Base-by-base conservation (phyloP, 306 rosid species). In the Pachyrhizus erosus region DNA sequence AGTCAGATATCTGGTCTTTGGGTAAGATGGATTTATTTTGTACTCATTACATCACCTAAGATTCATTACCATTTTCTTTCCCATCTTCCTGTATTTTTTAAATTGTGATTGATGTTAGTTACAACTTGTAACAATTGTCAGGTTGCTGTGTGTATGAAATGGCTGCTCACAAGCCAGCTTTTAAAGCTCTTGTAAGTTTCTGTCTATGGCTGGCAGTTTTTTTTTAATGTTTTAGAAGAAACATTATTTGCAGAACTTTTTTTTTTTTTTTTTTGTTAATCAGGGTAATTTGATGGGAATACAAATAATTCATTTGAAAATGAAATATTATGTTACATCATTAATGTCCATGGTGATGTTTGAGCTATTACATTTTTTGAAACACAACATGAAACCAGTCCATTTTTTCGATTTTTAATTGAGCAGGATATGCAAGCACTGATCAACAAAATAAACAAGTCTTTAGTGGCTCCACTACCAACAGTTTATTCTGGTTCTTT, bases 1-100 rank as follows among this genome's bases (percentile, higher is more conserved):
- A 96, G 91, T 96, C 99, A 31, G 99, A 96, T 83, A 96, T 96
- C 70, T 96, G 99, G 99, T 96, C 99, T 23, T 88, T 96, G 84
- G 98, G 99, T 96, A 83, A 69, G 92, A 71, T 45, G 27, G 18
- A 54, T 34, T 72, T 37, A 3, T 37, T 43, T 78, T 81, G 20
- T 57, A 40, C 46, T 73, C 45, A 0, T 13, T 39, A 76, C 23
- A 62, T 77, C 65, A 12, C 11, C 64, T 34, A 46, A 33, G 33
- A 33, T 18, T 57, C 40, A 48, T 46, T 68, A 57, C 75, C 5
- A 9, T 40, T 88, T 26, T 51, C 51, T 61, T 72, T 80, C 4
- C 43, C 48, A 15, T 62, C 40, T 79, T 34, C 33, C 42, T 2
- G 1, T 43, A 11, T 54, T 11, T 57, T 80, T 51, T 75, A 55